A percentile compares a stretch with the other conserved stretches of the same genome.
phyloP scores from a whole-genome alignment of 768 basidiomycete species.

The Amanita brunnescens region DNA sequence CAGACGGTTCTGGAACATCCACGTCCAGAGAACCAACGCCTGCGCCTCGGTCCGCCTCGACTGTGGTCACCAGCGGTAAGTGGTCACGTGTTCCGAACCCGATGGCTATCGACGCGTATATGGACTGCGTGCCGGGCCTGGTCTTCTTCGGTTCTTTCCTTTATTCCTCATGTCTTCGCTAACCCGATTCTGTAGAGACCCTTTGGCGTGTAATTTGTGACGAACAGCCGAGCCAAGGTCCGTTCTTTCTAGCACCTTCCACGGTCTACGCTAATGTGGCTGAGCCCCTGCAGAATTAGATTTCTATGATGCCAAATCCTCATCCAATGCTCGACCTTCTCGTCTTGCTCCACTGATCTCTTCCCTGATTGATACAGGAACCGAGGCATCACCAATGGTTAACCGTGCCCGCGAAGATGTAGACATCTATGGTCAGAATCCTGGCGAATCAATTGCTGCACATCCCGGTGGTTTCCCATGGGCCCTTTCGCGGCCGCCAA shows the following conservation, averaged over 20 bases:
- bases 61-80: neutral
- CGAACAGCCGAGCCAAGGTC: neutral
- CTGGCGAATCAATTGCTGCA: slow-evolving; percentile 16
- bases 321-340: slow-evolving; percentile 7
- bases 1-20: neutral
- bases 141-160: neutral
- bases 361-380: slow-evolving; percentile 9
- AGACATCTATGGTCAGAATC: slow-evolving; percentile 17
- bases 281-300: slow-evolving; percentile 10
- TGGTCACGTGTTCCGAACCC: neutral
- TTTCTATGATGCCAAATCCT: slow-evolving; percentile 18
- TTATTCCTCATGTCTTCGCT: too few species aligned
- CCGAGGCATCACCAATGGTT: slow-evolving; percentile 14
- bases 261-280: neutral
- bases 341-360: slow-evolving; percentile 11
- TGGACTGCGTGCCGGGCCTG: neutral
- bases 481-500: slow-evolving; percentile 9
- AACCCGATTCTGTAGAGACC: neutral
- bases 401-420: slow-evolving; percentile 21
- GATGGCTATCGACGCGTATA: neutral
- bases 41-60: neutral
- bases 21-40: neutral
- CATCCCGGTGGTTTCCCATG: slow-evolving; percentile 17
- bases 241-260: slow-evolving; percentile 7
- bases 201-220: neutral